Percentiles rank a stretch among this genome's conserved stretches.
Conservation (phyloP, 2,329 filamentous ascomycete genomes). For the Zasmidium cellare region DNA sequence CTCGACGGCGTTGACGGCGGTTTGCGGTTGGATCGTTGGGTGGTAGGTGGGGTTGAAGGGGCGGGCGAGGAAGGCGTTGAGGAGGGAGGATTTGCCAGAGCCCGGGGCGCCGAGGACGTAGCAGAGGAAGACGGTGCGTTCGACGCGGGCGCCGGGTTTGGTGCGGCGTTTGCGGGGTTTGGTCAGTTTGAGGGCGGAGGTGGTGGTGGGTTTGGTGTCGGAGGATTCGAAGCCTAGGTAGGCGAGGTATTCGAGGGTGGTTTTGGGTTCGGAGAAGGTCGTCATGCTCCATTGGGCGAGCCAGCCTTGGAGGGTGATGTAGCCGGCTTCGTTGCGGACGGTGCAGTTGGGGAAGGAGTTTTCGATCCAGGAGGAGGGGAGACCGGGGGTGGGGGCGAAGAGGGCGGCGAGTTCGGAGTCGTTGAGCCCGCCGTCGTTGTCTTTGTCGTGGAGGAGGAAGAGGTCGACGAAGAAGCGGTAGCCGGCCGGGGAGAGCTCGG, state of each 20-base stretch:
- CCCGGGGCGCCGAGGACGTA: slow-evolving; percentile 84
- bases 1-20: slow-evolving; percentile 94
- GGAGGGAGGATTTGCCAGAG: slow-evolving; percentile 85
- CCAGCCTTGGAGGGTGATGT: slow-evolving; percentile 97
- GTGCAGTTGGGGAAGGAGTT: slow-evolving; percentile 90
- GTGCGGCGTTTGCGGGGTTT: slow-evolving; percentile 84
- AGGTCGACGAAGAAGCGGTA: slow-evolving; percentile 98
- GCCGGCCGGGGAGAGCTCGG: slow-evolving; percentile 88
- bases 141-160: slow-evolving; percentile 71
- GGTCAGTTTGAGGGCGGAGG: slow-evolving; percentile 87
- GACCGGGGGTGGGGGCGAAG: slow-evolving; percentile 88
- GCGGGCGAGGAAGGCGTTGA: slow-evolving; percentile 87
- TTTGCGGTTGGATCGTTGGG: slow-evolving; percentile 91
- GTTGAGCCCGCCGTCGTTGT: slow-evolving; percentile 93
- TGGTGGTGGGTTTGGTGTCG: slow-evolving; percentile 65
- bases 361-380: slow-evolving; percentile 84
- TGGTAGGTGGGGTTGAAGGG: slow-evolving; percentile 82
- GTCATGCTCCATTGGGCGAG: slow-evolving; percentile 99
- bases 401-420: slow-evolving; percentile 79
- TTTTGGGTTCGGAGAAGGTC: slow-evolving; percentile 92
- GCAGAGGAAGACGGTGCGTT: slow-evolving; percentile 90
- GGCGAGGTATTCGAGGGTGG: slow-evolving; percentile 90
- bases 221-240: slow-evolving; percentile 90
- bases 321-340: slow-evolving; percentile 89
- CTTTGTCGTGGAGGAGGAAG: slow-evolving; percentile 92